Evolutionary conservation across 495 filamentous ascomycete genomes (phyloP).

Genomic region (Tetracladium marchalianum): DNA sequence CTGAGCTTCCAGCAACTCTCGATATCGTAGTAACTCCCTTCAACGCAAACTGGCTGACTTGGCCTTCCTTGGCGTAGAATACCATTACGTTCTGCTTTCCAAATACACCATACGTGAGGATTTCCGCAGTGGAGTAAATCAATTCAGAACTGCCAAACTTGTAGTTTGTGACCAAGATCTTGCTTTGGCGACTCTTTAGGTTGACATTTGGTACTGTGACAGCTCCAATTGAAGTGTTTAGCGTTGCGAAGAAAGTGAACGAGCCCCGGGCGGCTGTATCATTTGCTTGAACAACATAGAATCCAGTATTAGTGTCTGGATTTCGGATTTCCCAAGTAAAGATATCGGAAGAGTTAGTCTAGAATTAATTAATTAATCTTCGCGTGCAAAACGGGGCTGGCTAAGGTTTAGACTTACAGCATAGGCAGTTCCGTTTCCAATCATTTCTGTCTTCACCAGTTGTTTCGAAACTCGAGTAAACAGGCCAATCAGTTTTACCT

Average conservation of each 20-base stretch:
- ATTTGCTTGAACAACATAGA: slow-evolving; percentile 34
- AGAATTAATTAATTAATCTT: background rate
- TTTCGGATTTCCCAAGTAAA: slow-evolving; percentile 46
- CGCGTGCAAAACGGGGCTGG: slow-evolving; percentile 1
- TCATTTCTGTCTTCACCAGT: slow-evolving; percentile 41
- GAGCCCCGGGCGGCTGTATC: slow-evolving; percentile 24
- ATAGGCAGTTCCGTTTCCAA: slow-evolving; percentile 48
- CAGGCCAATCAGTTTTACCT: slow-evolving; percentile 45
- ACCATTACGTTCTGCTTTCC: slow-evolving; percentile 30
- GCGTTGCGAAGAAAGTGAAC: slow-evolving; percentile 27
- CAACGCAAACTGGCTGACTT: slow-evolving; percentile 34
- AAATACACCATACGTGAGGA: slow-evolving; percentile 36
- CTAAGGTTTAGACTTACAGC: slow-evolving; percentile 21
- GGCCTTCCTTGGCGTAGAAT: slow-evolving; percentile 30
- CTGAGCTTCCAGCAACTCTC: slow-evolving; percentile 13
- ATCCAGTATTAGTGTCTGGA: slow-evolving; percentile 41
- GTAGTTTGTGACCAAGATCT: slow-evolving; percentile 41
- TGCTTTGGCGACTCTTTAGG: slow-evolving; percentile 38
- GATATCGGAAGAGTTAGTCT: slow-evolving; percentile 22
- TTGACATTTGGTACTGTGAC: slow-evolving; percentile 33
- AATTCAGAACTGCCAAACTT: slow-evolving; percentile 29
- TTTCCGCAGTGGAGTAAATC: slow-evolving; percentile 38
- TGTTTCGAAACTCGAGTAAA: slow-evolving; percentile 46
- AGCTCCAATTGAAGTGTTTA: slow-evolving; percentile 31
- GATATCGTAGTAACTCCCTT: slow-evolving; percentile 16